Percentiles rank a stretch among this genome's conserved stretches.
phyloP scores from a whole-genome alignment of 192 early-diverging fungal species.

The Lobosporangium transversale region DNA sequence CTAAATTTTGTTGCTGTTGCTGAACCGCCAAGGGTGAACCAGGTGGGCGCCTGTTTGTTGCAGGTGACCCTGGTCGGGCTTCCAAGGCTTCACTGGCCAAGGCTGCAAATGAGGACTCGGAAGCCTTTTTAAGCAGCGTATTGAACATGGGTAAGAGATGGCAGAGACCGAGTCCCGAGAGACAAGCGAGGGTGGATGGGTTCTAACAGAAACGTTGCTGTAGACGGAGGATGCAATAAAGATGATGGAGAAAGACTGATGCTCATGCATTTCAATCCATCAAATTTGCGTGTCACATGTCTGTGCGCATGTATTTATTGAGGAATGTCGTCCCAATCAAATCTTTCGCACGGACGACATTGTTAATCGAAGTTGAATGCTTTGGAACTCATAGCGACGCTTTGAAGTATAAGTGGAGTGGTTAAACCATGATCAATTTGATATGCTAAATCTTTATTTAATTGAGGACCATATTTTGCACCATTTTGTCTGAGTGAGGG shows the following conservation, averaged over 20 bases:
- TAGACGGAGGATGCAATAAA: not conserved
- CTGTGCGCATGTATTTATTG: too few relatives aligned
- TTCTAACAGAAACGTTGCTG: not conserved
- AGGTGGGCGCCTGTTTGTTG: constrained; percentile 17
- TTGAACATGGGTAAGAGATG: constrained; percentile 36
- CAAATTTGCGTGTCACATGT: too few relatives aligned
- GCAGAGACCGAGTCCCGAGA: not conserved
- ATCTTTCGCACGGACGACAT: too few relatives aligned
- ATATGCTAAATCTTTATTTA: too few relatives aligned
- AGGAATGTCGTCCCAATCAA: too few relatives aligned
- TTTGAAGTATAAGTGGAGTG: too few relatives aligned
- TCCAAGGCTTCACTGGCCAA: constrained; percentile 52
- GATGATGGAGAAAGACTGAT: not conserved
- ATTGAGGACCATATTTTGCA: too few relatives aligned
- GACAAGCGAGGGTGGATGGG: not conserved
- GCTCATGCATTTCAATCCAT: too few relatives aligned
- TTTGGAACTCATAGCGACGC: too few relatives aligned
- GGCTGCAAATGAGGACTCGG: constrained; percentile 46
- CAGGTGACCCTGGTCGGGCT: constrained; percentile 48
- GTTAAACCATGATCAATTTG: too few relatives aligned
- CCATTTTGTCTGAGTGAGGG: too few relatives aligned
- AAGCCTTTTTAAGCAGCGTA: constrained; percentile 53
- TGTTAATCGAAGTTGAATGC: too few relatives aligned
- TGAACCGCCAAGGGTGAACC: constrained; percentile 32
- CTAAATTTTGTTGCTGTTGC: constrained; percentile 23